Percentiles rank a stretch among this genome's conserved stretches.
Evolutionary conservation across 768 basidiomycete species (phyloP).

Genomic region (Phaffia tasmanica): DNA sequence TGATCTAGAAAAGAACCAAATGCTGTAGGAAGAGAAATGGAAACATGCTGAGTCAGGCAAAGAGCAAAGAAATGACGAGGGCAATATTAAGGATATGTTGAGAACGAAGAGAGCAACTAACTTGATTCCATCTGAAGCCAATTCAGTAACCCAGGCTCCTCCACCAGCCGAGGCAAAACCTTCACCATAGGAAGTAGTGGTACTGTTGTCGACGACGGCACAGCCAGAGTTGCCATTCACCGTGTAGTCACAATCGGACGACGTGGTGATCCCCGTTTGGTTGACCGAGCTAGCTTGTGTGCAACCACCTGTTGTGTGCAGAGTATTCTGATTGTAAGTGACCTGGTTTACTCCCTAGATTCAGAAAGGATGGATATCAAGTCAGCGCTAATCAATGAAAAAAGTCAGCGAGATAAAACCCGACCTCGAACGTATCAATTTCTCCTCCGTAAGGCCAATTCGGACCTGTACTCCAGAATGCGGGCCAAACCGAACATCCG

Average conservation of each 20-base stretch:
- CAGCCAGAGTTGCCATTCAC: constrained; percentile 50
- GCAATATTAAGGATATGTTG: background rate
- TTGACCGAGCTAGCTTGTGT: constrained; percentile 21
- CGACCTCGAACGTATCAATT: constrained; percentile 62
- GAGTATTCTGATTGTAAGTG: constrained; percentile 55
- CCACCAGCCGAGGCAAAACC: constrained; percentile 57
- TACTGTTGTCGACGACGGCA: constrained; percentile 48
- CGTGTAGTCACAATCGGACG: constrained; percentile 44
- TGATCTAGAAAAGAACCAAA: constrained; percentile 51
- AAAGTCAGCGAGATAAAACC: background rate
- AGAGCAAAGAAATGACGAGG: constrained; percentile 13
- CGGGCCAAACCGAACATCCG: constrained; percentile 40
- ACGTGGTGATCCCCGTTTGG: constrained; percentile 35
- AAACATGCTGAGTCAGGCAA: constrained; percentile 23
- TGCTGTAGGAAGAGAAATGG: constrained; percentile 36
- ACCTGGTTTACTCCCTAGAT: constrained; percentile 53
- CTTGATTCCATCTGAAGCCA: constrained; percentile 50
- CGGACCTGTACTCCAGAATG: constrained; percentile 9
- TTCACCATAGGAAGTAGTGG: constrained; percentile 50
- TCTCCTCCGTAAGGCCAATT: constrained; percentile 46
- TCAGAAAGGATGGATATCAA: background rate
- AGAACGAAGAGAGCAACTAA: background rate
- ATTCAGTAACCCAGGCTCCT: constrained; percentile 65
- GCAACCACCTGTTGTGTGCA: constrained; percentile 49
- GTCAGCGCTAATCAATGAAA: background rate